A percentile compares a stretch with the other conserved stretches of the same genome.
Evolutionary conservation across 2,329 filamentous ascomycete genomes (phyloP).

Genomic region (Cordyceps cateniannulata): DNA sequence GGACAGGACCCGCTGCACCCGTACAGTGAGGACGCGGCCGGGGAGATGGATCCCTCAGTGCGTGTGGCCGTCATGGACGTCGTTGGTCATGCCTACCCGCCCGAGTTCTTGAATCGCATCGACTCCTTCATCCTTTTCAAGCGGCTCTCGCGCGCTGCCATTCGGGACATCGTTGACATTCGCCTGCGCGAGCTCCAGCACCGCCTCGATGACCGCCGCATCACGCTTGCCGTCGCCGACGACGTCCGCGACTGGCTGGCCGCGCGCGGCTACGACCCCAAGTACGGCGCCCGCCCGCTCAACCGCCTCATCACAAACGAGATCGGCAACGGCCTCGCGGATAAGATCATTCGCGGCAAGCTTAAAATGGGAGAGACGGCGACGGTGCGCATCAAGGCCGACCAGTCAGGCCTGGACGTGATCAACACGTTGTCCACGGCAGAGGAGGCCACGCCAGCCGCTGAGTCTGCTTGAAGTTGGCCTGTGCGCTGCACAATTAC

Average conservation of each 20-base stretch:
- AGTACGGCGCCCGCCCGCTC: constrained; percentile 82
- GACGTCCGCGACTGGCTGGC: constrained; percentile 81
- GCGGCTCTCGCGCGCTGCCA: constrained; percentile 67
- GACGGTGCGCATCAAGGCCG: constrained; percentile 60
- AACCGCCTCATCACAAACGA: constrained; percentile 87
- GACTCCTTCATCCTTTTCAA: constrained; percentile 98
- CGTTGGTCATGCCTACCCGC: constrained; percentile 67
- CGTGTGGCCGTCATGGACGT: constrained; percentile 84
- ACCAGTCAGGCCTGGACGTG: constrained; percentile 52
- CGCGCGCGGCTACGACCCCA: constrained; percentile 82
- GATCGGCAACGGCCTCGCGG: constrained; percentile 81
- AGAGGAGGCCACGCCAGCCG: not conserved
- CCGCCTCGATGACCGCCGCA: constrained; percentile 78
- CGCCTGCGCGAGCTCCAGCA: constrained; percentile 76
- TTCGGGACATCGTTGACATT: constrained; percentile 92
- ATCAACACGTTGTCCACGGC: constrained; percentile 9
- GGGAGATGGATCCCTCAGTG: constrained; percentile 65
- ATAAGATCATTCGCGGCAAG: constrained; percentile 84
- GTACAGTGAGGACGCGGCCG: constrained; percentile 55
- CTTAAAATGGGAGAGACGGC: constrained; percentile 70
- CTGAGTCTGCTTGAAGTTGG: not conserved
- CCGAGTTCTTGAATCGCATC: constrained; percentile 93
- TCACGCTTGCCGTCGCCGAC: constrained; percentile 63
- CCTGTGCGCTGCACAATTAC: not conserved
- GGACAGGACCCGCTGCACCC: constrained; percentile 61